A percentile compares a stretch with the other conserved stretches of the same genome.
Conservation (phyloP, 768 basidiomycete genomes). For the Podaxis rugospora region DNA sequence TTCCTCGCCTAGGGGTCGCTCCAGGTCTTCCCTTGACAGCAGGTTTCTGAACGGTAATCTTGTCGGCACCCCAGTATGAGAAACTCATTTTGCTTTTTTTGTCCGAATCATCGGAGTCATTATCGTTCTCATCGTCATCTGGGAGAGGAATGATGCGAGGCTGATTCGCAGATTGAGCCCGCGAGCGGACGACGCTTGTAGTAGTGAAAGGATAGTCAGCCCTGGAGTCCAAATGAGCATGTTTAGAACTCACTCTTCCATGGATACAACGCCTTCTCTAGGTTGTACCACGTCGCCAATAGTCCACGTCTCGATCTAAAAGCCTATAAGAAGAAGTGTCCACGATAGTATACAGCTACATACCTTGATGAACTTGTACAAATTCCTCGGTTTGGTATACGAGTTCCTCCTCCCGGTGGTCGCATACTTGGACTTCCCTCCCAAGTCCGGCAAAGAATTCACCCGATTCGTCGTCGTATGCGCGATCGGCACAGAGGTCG, state of each 20-base stretch:
- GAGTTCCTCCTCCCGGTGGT: conserved; percentile 73
- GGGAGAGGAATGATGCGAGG: conserved; percentile 68
- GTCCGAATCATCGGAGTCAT: conserved; percentile 81
- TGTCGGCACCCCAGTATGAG: conserved; percentile 91
- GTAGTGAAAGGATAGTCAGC: neutral
- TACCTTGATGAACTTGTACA: conserved; percentile 92
- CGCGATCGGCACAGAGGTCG: conserved; percentile 78
- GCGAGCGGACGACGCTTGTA: conserved; percentile 64
- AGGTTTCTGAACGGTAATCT: conserved; percentile 82
- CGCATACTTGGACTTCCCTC: conserved; percentile 81
- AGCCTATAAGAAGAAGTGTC: conserved; percentile 1
- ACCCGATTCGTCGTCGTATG: conserved; percentile 63
- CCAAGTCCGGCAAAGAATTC: conserved; percentile 77
- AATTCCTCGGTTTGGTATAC: conserved; percentile 80
- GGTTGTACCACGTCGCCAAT: conserved; percentile 76
- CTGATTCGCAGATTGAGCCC: conserved; percentile 53
- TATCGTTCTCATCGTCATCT: conserved; percentile 52
- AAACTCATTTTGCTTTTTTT: conserved; percentile 93
- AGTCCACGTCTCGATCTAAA: conserved; percentile 82
- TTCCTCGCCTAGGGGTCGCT: conserved; percentile 38
- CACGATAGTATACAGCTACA: conserved; percentile 11
- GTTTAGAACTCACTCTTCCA: conserved; percentile 74
- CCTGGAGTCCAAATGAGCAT: neutral
- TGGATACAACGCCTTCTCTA: conserved; percentile 76
- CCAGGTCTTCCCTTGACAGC: conserved; percentile 45